Evolutionary conservation across 805 yeast genomes (phyloP), one percentile per base, ranked within the genome.

Genomic region (Candida stauntonica): DNA sequence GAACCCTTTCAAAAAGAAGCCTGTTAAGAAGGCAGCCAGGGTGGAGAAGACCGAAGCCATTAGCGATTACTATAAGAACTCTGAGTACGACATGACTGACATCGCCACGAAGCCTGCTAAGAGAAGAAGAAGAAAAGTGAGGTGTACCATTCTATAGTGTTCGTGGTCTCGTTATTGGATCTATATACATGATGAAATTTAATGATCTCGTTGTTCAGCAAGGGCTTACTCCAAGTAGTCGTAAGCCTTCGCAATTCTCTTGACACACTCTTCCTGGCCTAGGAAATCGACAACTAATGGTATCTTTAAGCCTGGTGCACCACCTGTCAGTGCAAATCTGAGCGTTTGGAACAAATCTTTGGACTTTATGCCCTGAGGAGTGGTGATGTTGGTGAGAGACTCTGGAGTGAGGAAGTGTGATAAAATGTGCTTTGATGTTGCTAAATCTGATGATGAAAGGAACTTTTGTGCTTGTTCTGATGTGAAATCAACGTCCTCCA

Each of bases 311-410:
- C 96, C 96, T 0, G 95, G 70, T 5, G 67, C 66, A 7, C 79
- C 75, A 0, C 86, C 94, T 12, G 86, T 70, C 17, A 87, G 55
- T 0, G 89, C 89, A 47, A 68, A 79, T 40, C 96, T 66, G 12
- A 85, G 51, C 0, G 77, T 51, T 48, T 75, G 77, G 53, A 75
- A 83, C 1, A 84, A 58, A 1, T 64, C 57, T n/a, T 43, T 52
- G 65, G 73, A 23, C 48, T 52, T 5, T 6, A 9, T 9, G 3
- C 51, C 69, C 62, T 21, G 7, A 8, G 24, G 24, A 21, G 24
- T 21, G 24, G 24, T 21, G 24, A 49, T 11, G 7, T 45, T 32
- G 4, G 26, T 15, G 1, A 39, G 3, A 0, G 45, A 17, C 2
- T 42, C 29, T 28, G 42, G 5, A 1, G 31, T 39, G 16, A 33